phyloP scores from a whole-genome alignment of 768 basidiomycete species.

The Phallus indusiatus region DNA sequence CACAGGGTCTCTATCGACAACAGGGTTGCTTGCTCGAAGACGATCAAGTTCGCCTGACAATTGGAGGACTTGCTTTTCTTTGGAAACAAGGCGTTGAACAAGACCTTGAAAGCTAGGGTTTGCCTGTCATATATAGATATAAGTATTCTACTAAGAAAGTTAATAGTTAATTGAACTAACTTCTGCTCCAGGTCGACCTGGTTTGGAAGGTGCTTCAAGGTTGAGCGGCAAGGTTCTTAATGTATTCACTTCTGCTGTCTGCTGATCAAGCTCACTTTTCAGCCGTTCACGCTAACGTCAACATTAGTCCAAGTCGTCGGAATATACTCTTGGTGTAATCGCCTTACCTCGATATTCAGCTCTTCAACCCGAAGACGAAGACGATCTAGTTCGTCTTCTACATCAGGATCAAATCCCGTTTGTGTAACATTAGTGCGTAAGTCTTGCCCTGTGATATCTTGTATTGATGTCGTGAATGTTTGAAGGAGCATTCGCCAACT shows the following conservation, averaged over 20 bases:
- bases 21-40: constrained; percentile 47
- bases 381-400: constrained; percentile 51
- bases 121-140: constrained; percentile 4
- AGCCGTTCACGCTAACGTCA: constrained; percentile 36
- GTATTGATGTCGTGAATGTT: constrained; percentile 48
- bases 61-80: constrained; percentile 76
- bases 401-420: constrained; percentile 18
- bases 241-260: constrained; percentile 59
- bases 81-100: constrained; percentile 70
- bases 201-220: constrained; percentile 28
- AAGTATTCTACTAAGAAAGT: background rate
- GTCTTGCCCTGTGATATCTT: constrained; percentile 56
- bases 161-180: background rate
- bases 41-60: constrained; percentile 64
- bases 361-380: constrained; percentile 53
- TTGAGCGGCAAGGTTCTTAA: constrained; percentile 42
- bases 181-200: constrained; percentile 52
- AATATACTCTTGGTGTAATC: background rate
- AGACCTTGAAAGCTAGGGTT: constrained; percentile 58
- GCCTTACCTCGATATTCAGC: constrained; percentile 53
- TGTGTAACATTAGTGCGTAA: constrained; percentile 40
- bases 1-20: constrained; percentile 52
- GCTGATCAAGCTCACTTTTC: constrained; percentile 46
- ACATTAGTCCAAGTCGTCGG: background rate
- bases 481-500: constrained; percentile 57